phyloP scores from a whole-genome alignment of 164 flowering plant genomes.

The Magnolia kwangsiensis region DNA sequence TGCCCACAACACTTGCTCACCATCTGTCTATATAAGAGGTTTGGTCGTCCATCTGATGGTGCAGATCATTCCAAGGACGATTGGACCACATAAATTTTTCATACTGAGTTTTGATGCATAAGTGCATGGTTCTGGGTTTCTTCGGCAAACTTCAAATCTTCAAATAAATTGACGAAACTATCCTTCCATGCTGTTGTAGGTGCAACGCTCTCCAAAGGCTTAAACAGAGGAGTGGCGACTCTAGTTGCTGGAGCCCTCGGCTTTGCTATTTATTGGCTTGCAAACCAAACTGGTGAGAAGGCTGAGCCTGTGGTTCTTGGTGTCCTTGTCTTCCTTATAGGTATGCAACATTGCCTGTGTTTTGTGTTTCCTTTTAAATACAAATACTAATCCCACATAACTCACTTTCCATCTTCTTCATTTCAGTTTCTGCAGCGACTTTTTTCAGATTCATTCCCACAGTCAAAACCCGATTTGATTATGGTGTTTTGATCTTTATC shows the following conservation, averaged over 20 bases:
- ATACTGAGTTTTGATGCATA: no score
- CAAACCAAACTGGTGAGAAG: constrained; percentile 43
- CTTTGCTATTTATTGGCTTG: constrained; percentile 59
- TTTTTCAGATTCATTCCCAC: constrained; percentile 70
- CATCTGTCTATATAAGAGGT: no score
- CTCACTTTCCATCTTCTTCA: background rate
- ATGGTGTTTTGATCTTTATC: constrained; percentile 69
- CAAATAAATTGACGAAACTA: background rate
- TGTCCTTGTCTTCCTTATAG: constrained; percentile 52
- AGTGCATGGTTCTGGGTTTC: no score
- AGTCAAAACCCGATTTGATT: constrained; percentile 65
- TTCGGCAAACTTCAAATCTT: no score
- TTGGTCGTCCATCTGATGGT: no score
- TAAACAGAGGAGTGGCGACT: constrained; percentile 58
- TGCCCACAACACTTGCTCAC: no score
- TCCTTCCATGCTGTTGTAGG: constrained; percentile 27
- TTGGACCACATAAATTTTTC: no score
- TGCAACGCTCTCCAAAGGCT: constrained; percentile 54
- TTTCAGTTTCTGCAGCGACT: constrained; percentile 67
- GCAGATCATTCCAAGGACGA: no score
- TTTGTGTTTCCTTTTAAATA: no score
- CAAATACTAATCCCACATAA: no score
- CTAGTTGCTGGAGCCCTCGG: constrained; percentile 59
- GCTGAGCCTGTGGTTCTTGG: constrained; percentile 61
- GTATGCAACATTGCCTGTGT: constrained; percentile 18